Conservation (phyloP, 257 asterid species). For the Solanum habrochaites region DNA sequence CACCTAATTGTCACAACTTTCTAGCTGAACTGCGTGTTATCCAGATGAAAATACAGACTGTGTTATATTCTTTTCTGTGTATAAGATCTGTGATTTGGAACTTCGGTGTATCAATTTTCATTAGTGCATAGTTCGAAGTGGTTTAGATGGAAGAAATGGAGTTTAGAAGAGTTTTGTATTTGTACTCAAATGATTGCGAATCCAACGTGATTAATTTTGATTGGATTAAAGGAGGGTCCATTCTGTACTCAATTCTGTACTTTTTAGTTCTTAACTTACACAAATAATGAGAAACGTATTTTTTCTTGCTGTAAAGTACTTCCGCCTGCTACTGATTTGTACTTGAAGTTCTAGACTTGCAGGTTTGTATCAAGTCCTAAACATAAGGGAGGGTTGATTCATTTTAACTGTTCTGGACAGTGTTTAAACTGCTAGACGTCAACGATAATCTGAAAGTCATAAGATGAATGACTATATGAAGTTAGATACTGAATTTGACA, state of each 20-base stretch:
- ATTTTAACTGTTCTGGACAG: not conserved
- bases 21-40: no score
- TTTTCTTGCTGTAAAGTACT: not conserved
- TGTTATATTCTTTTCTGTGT: no score
- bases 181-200: not conserved
- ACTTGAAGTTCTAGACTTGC: not conserved
- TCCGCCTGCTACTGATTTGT: not conserved
- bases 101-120: no score
- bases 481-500: not conserved
- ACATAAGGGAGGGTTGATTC: no score
- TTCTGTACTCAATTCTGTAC: no score
- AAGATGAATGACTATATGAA: not conserved
- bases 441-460: no score
- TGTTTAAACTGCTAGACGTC: no score
- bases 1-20: no score
- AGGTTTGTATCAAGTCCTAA: not conserved
- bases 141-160: not conserved
- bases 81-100: no score
- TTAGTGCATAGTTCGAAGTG: no score
- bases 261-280: not conserved
- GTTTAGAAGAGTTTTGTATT: not conserved
- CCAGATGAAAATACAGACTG: no score
- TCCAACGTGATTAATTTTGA: not conserved
- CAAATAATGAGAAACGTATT: no score
- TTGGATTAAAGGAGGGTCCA: not conserved